Percentiles rank a stretch among this genome's conserved stretches.
phyloP scores from a whole-genome alignment of 192 early-diverging fungal species.

The Backusella westeae region DNA sequence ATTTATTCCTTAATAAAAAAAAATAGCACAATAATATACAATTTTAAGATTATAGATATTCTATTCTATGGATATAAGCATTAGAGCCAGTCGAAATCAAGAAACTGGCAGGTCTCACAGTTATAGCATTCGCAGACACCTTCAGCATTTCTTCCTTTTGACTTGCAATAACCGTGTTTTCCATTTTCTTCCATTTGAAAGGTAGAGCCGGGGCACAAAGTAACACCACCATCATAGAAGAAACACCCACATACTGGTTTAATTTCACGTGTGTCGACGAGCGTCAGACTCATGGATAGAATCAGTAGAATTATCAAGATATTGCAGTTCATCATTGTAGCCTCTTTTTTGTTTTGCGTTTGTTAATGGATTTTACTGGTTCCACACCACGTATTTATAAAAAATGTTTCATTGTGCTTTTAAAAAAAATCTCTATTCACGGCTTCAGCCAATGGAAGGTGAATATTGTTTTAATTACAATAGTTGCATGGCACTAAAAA shows the following conservation, averaged over 20 bases:
- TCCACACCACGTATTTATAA: neutral
- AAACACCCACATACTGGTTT: neutral
- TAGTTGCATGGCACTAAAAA: neutral
- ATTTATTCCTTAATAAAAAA: neutral
- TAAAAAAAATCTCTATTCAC: neutral
- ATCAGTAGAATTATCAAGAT: neutral
- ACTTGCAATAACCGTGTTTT: neutral
- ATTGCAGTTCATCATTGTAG: neutral
- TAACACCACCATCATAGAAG: neutral
- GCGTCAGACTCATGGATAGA: neutral
- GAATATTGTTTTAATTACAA: neutral
- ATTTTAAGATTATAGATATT: neutral
- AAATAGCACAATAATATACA: neutral
- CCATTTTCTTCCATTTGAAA: neutral
- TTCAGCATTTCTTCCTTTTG: neutral
- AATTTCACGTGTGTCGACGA: neutral
- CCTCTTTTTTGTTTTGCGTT: neutral
- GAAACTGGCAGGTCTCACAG: neutral
- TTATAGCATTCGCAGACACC: neutral
- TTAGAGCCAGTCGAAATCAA: neutral
- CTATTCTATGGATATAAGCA: neutral
- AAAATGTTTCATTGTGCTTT: neutral
- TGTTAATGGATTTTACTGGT: neutral
- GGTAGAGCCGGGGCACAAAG: neutral
- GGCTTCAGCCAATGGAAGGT: neutral